Conservation (phyloP, 140 eudicot species). For the Bidens hawaiensis region DNA sequence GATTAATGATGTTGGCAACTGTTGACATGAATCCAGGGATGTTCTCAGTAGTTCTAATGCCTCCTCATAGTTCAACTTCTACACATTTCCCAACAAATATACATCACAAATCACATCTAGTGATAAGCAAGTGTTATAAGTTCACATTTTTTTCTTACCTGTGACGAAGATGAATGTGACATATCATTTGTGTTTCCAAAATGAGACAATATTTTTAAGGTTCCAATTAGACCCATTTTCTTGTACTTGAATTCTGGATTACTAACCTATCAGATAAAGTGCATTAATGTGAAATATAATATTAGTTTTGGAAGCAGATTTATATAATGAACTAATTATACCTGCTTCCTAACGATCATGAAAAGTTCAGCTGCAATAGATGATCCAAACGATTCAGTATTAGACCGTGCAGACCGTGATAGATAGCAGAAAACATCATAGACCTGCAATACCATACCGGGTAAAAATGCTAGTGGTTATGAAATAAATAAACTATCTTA, state of each 20-base stretch:
- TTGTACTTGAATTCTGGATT: slow-evolving; percentile 79
- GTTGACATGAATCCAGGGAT: slow-evolving; percentile 70
- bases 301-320: not conserved
- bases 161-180: slow-evolving; percentile 39
- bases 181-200: slow-evolving; percentile 50
- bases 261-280: slow-evolving; percentile 39
- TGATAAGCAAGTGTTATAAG: not conserved
- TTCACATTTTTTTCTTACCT: slow-evolving; percentile 32
- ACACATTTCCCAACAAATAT: slow-evolving; percentile 25
- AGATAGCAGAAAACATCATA: slow-evolving; percentile 67
- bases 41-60: slow-evolving; percentile 67
- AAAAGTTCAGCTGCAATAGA: slow-evolving; percentile 70
- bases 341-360: slow-evolving; percentile 86
- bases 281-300: slow-evolving; percentile 1
- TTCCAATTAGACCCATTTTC: slow-evolving; percentile 81
- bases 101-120: not conserved
- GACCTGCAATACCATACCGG: slow-evolving; percentile 34
- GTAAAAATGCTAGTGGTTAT: slow-evolving; percentile 10
- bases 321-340: slow-evolving; percentile 10
- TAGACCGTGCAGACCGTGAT: slow-evolving; percentile 51
- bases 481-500: not conserved
- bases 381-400: slow-evolving; percentile 45
- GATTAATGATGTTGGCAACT: slow-evolving; percentile 57
- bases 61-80: slow-evolving; percentile 72
- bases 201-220: slow-evolving; percentile 60